A percentile compares a stretch with the other conserved stretches of the same genome.
These are phyloP conservation scores for Tympanopsis confertula DNA, from an alignment of 2,329 filamentous ascomycete species.

Conservation along the genomic window DNA sequence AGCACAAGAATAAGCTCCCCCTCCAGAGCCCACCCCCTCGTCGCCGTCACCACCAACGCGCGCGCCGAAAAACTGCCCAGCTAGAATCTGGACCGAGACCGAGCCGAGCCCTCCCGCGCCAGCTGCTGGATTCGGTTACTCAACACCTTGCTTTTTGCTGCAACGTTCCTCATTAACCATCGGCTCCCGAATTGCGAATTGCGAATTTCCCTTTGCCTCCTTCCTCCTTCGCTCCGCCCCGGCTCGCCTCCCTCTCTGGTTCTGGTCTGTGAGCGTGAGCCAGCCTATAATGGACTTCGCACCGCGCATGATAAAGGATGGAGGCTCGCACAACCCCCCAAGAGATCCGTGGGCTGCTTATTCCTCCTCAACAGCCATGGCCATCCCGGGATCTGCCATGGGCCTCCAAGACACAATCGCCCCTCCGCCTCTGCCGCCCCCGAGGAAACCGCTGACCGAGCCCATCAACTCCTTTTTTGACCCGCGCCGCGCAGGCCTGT, in stretches of 20 bases:
- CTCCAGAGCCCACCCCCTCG: too few species aligned
- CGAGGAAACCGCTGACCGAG: constrained; percentile 15
- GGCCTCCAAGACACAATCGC: constrained; percentile 15
- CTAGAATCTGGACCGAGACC: neutral
- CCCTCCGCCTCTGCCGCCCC: constrained; percentile 23
- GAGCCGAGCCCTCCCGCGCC: neutral
- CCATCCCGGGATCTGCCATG: neutral
- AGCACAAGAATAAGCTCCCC: too few species aligned
- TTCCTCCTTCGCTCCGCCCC: neutral
- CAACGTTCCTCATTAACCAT: neutral
- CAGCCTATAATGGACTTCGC: neutral
- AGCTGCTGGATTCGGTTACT: too few species aligned
- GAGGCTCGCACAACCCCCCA: neutral
- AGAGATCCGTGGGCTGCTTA: neutral
- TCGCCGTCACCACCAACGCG: too few species aligned
- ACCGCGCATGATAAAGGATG: neutral
- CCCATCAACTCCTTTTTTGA: constrained; percentile 5
- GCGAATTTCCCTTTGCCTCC: neutral
- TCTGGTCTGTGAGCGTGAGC: neutral
- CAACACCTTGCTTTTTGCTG: neutral
- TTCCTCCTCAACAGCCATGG: neutral
- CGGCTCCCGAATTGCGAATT: neutral
- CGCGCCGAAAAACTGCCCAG: too few species aligned
- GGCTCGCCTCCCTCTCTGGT: neutral
- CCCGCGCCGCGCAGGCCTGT: constrained; percentile 11